Percentiles rank a stretch among this genome's conserved stretches.
phyloP scores from a whole-genome alignment of 2,329 filamentous ascomycete genomes.

The Sarocladium strictum region DNA sequence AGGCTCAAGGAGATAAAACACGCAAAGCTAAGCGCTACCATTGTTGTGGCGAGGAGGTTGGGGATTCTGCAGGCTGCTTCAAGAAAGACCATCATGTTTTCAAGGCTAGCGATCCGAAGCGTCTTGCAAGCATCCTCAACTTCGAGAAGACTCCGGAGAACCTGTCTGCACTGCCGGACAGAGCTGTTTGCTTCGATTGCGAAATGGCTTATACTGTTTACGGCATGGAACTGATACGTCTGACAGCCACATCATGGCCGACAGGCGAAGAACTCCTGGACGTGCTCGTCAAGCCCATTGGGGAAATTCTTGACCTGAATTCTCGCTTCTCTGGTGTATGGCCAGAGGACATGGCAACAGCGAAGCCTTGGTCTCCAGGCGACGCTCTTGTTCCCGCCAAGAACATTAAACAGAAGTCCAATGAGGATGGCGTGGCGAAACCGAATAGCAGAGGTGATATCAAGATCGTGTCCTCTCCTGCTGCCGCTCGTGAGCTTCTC shows the following conservation, averaged over 20 bases:
- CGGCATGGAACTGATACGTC: constrained; percentile 81
- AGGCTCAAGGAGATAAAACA: constrained; percentile 50
- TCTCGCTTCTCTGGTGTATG: constrained; percentile 86
- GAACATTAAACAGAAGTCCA: constrained; percentile 17
- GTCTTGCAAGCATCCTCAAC: constrained; percentile 72
- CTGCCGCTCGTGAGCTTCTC: constrained; percentile 68
- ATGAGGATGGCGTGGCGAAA: constrained; percentile 22
- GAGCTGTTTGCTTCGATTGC: constrained; percentile 83
- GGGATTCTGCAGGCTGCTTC: constrained; percentile 69
- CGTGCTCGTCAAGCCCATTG: constrained; percentile 75
- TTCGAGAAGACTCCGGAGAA: constrained; percentile 75
- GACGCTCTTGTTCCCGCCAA: constrained; percentile 18
- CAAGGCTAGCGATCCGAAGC: constrained; percentile 70
- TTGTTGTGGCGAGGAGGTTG: constrained; percentile 74
- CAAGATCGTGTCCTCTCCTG: constrained; percentile 69
- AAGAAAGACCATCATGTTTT: constrained; percentile 73
- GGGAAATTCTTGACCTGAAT: constrained; percentile 84
- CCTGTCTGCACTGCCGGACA: constrained; percentile 38
- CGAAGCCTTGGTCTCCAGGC: constrained; percentile 45
- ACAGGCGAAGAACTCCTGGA: constrained; percentile 69
- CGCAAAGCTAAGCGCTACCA: constrained; percentile 58
- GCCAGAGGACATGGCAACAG: constrained; percentile 67
- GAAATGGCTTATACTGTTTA: constrained; percentile 95
- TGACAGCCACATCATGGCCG: constrained; percentile 88
- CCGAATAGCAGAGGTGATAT: constrained; percentile 38